A percentile compares a stretch with the other conserved stretches of the same genome.
These are phyloP conservation scores for Aspergillus sp. DNA, from an alignment of 2,329 filamentous ascomycete genomes.

Conservation along the genomic window DNA sequence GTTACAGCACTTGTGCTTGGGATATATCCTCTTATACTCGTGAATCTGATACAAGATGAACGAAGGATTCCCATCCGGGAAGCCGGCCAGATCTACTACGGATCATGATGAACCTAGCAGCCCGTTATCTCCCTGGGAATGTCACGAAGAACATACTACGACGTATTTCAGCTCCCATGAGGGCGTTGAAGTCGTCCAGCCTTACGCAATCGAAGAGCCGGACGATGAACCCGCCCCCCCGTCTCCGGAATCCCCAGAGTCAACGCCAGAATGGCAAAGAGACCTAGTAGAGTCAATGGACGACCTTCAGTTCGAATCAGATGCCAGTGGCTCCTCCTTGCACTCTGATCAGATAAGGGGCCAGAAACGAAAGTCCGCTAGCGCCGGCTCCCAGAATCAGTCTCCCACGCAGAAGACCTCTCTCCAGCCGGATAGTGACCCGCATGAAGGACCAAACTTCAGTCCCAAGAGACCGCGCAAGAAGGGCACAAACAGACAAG, in stretches of 20 bases:
- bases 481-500: constrained; percentile 10
- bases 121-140: neutral
- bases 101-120: neutral
- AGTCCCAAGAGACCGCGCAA: constrained; percentile 21
- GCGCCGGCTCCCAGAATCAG: constrained; percentile 5
- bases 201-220: constrained; percentile 34
- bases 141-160: neutral
- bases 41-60: neutral
- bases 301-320: constrained; percentile 22
- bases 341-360: constrained; percentile 16
- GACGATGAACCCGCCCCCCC: constrained; percentile 16
- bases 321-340: constrained; percentile 8
- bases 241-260: constrained; percentile 5
- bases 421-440: constrained; percentile 6
- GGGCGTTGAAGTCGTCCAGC: constrained; percentile 25
- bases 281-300: constrained; percentile 29
- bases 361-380: constrained; percentile 28
- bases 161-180: neutral
- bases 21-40: neutral
- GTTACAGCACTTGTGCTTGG: no score
- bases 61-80: neutral
- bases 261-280: constrained; percentile 21
- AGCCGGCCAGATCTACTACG: no score
- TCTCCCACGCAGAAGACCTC: neutral
- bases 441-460: constrained; percentile 7